These are phyloP conservation scores for Exophiala sideris DNA, from an alignment of 2,329 filamentous ascomycete genomes.

Conservation along the genomic window DNA sequence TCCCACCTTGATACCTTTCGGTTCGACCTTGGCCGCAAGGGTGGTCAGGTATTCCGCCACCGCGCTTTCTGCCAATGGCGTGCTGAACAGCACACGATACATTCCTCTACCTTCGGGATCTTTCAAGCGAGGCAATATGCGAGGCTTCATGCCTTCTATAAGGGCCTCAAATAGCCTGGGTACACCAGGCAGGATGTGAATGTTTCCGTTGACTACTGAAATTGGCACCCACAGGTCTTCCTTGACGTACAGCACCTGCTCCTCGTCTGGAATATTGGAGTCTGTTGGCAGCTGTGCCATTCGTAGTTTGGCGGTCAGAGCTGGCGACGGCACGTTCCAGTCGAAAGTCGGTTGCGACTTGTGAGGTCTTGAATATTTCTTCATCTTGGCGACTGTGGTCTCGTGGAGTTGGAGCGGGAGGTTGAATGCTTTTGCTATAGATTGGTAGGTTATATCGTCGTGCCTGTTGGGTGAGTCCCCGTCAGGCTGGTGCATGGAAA, in stretches of 20 bases:
- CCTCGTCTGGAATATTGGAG: constrained; percentile 57
- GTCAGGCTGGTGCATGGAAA: constrained; percentile 2
- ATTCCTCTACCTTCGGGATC: constrained; percentile 82
- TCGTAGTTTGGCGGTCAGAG: constrained; percentile 74
- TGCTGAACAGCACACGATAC: constrained; percentile 76
- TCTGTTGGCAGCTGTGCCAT: constrained; percentile 89
- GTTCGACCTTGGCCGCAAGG: constrained; percentile 68
- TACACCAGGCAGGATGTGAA: constrained; percentile 89
- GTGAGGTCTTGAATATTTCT: constrained; percentile 69
- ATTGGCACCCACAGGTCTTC: constrained; percentile 91
- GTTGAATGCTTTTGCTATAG: constrained; percentile 84
- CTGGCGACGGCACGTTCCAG: constrained; percentile 79
- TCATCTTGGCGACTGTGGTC: constrained; percentile 77
- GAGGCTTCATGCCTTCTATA: constrained; percentile 71
- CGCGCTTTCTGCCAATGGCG: constrained; percentile 79
- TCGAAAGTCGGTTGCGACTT: constrained; percentile 71
- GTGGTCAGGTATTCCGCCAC: constrained; percentile 80
- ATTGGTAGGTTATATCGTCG: constrained; percentile 95
- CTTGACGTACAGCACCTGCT: constrained; percentile 74
- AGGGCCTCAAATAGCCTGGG: constrained; percentile 78
- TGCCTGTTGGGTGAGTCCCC: constrained; percentile 56
- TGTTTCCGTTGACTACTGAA: constrained; percentile 81
- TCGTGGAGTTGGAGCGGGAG: constrained; percentile 75
- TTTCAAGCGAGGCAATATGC: constrained; percentile 65
- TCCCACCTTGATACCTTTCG: constrained; percentile 83